These are phyloP conservation scores for Naganishia liquefaciens DNA, from an alignment of 1,284 basidiomycete genomes.

Conservation along the genomic window DNA sequence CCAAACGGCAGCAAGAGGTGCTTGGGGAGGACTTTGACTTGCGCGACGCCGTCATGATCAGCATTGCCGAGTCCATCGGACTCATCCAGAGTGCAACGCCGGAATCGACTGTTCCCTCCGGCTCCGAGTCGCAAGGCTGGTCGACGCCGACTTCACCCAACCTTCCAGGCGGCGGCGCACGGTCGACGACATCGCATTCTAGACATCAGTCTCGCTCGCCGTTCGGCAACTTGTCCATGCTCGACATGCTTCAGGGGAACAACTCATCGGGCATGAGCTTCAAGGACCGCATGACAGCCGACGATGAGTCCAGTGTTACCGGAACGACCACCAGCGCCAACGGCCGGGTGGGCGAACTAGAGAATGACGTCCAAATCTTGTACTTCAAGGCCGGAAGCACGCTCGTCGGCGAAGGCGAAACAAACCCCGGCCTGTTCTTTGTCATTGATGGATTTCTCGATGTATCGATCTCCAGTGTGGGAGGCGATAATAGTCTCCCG, in stretches of 20 bases:
- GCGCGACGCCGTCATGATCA: constrained; percentile 91
- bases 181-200: constrained; percentile 25
- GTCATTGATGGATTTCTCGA: constrained; percentile 98
- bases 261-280: constrained; percentile 39
- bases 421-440: constrained; percentile 84
- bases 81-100: constrained; percentile 73
- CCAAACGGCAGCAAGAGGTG: constrained; percentile 32
- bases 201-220: constrained; percentile 63
- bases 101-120: constrained; percentile 33
- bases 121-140: constrained; percentile 43
- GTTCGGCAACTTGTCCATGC: constrained; percentile 78
- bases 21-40: constrained; percentile 73
- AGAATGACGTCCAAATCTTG: constrained; percentile 94
- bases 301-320: constrained; percentile 56
- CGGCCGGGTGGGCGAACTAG: constrained; percentile 63
- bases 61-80: constrained; percentile 96
- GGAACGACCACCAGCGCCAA: constrained; percentile 57
- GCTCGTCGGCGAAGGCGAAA: constrained; percentile 86
- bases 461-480: constrained; percentile 55
- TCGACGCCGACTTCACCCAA: constrained; percentile 51
- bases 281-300: constrained; percentile 46
- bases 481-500: neutral
- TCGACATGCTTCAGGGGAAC: constrained; percentile 63
- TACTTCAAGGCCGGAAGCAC: constrained; percentile 86
- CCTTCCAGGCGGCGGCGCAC: constrained; percentile 18